Conservation (phyloP, 306 rosid species). For the Geum urbanum region DNA sequence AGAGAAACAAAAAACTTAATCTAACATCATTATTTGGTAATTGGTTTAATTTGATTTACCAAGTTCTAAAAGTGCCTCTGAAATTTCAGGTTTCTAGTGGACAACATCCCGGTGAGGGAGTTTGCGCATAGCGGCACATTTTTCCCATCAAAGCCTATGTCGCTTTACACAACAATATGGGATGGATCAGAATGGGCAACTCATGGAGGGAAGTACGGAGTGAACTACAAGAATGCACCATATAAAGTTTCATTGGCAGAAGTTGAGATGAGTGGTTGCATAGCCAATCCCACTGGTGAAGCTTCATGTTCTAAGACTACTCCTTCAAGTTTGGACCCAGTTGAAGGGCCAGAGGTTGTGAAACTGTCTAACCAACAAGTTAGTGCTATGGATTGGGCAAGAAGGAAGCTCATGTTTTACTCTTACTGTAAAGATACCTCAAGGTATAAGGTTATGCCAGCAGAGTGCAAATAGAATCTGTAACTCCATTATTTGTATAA, state of each 20-base stretch:
- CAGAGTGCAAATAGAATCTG: slow-evolving; percentile 54
- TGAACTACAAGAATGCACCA: slow-evolving; percentile 79
- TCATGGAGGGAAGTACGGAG: slow-evolving; percentile 84
- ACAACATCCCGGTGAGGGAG: slow-evolving; percentile 84
- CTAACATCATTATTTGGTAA: not conserved
- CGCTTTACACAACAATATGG: slow-evolving; percentile 86
- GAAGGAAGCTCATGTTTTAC: slow-evolving; percentile 91
- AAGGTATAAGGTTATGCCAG: slow-evolving; percentile 74
- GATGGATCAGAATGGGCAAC: slow-evolving; percentile 98
- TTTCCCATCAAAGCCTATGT: slow-evolving; percentile 86
- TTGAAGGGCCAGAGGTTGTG: slow-evolving; percentile 64
- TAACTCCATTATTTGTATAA: not conserved
- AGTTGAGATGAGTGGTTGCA: slow-evolving; percentile 62
- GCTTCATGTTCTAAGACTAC: slow-evolving; percentile 45
- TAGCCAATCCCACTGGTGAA: slow-evolving; percentile 32
- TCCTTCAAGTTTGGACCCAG: slow-evolving; percentile 56
- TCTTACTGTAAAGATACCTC: slow-evolving; percentile 73
- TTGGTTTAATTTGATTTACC: not conserved
- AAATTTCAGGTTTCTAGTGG: slow-evolving; percentile 71
- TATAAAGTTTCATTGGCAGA: slow-evolving; percentile 61
- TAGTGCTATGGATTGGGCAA: slow-evolving; percentile 85
- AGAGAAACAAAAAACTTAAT: slow-evolving; percentile 22
- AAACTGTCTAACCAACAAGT: slow-evolving; percentile 63
- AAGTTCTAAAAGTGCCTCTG: slow-evolving; percentile 4
- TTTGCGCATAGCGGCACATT: slow-evolving; percentile 41